These are phyloP conservation scores for Kokia cookei DNA, from an alignment of 441 rosid species.

Conservation along the genomic window DNA sequence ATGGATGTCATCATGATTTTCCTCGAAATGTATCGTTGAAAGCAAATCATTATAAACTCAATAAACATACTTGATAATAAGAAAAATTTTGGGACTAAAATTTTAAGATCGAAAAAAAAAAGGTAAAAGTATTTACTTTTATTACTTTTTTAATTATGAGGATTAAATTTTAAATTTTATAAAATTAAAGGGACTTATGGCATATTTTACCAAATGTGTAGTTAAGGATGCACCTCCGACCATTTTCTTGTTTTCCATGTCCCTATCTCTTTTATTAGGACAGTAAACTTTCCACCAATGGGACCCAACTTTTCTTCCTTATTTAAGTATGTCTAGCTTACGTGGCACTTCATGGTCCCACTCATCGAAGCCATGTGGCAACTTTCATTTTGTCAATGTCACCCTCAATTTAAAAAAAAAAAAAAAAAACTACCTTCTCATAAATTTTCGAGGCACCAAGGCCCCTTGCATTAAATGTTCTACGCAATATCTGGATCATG, in stretches of 20 bases:
- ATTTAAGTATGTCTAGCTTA: neutral
- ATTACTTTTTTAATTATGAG: too few species aligned
- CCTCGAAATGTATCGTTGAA: too few species aligned
- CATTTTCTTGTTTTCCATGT: conserved; percentile 7
- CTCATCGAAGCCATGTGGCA: neutral
- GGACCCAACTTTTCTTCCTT: neutral
- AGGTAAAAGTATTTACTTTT: too few species aligned
- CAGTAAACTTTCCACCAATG: neutral
- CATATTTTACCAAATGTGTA: too few species aligned
- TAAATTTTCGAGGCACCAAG: neutral
- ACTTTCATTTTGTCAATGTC: neutral
- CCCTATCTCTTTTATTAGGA: neutral
- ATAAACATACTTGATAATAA: too few species aligned
- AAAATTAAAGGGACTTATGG: too few species aligned
- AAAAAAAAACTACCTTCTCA: neutral
- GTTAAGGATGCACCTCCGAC: neutral
- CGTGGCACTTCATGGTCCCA: neutral
- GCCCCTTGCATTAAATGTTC: neutral
- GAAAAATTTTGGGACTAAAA: too few species aligned
- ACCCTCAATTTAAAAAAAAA: neutral
- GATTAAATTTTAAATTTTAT: too few species aligned
- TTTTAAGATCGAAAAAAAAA: too few species aligned
- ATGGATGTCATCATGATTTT: too few species aligned
- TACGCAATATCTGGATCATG: neutral
- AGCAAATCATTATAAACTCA: too few species aligned